Conservation (phyloP, 2,329 filamentous ascomycete genomes). For the Phaeoacremonium minimum region DNA sequence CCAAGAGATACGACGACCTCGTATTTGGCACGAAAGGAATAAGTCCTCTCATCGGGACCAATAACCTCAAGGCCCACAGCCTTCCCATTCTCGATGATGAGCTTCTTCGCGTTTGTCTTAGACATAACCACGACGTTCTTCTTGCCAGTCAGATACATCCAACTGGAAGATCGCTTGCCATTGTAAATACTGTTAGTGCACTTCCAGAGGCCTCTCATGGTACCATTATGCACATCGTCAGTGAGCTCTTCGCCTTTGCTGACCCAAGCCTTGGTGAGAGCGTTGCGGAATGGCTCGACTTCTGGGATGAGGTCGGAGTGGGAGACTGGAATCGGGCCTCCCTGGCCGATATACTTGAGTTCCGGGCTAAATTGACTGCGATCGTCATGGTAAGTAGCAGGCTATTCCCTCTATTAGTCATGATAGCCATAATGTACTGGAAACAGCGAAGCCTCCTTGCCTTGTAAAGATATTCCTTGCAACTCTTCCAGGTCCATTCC, state of each 20-base stretch:
- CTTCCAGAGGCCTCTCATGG: constrained; percentile 48
- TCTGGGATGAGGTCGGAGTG: constrained; percentile 53
- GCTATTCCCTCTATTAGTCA: too few relatives aligned
- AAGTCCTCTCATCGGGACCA: constrained; percentile 29
- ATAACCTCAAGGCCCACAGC: constrained; percentile 43
- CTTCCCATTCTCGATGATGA: constrained; percentile 42
- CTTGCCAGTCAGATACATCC: constrained; percentile 45
- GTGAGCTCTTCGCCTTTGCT: constrained; percentile 44
- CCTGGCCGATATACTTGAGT: constrained; percentile 43
- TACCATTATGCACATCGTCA: constrained; percentile 52
- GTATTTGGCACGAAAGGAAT: constrained; percentile 40
- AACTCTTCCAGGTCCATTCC: constrained; percentile 54
- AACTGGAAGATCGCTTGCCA: constrained; percentile 48
- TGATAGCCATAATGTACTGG: too few relatives aligned
- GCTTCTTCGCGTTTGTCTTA: constrained; percentile 43
- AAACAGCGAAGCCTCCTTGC: too few relatives aligned
- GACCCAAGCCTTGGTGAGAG: constrained; percentile 46
- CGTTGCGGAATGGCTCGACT: constrained; percentile 43
- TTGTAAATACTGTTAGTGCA: constrained; percentile 54
- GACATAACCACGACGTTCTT: constrained; percentile 49
- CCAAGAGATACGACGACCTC: constrained; percentile 47
- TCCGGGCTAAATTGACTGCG: constrained; percentile 34
- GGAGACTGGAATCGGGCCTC: constrained; percentile 48
- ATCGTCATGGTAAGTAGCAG: constrained; percentile 54
- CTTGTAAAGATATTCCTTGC: constrained; percentile 49